phyloP scores from a whole-genome alignment of 306 rosid genomes.

The Echinosophora koreensis region DNA sequence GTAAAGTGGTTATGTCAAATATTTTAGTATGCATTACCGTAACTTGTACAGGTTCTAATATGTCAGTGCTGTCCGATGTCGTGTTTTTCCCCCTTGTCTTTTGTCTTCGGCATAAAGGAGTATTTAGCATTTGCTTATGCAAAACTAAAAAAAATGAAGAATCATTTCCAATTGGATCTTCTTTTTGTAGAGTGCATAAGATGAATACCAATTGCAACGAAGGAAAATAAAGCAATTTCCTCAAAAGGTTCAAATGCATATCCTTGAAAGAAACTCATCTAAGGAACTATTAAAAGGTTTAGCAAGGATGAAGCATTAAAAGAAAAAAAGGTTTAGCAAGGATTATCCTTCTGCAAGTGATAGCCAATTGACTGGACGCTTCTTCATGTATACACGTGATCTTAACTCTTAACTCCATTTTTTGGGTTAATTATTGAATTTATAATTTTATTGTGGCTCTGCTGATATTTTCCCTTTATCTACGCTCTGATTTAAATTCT shows the following conservation, averaged over 20 bases:
- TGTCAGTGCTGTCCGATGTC: slow-evolving; percentile 1
- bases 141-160: slow-evolving; percentile 6
- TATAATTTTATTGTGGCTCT: not conserved
- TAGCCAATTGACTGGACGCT: not conserved
- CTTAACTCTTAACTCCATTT: not conserved
- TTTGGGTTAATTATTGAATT: not conserved
- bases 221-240: not conserved
- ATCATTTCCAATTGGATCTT: slow-evolving; percentile 35
- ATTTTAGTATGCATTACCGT: slow-evolving; percentile 22
- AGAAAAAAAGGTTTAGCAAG: not conserved
- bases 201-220: not conserved
- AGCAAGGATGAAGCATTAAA: no score
- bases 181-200: slow-evolving; percentile 21
- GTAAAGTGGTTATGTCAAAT: slow-evolving; percentile 21
- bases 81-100: not conserved
- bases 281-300: no score
- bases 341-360: not conserved
- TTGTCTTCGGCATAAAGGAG: slow-evolving; percentile 19
- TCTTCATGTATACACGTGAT: not conserved
- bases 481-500: not conserved
- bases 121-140: slow-evolving; percentile 22
- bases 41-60: slow-evolving; percentile 14
- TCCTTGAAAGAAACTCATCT: no score
- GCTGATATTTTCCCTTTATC: not conserved
- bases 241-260: no score